These are phyloP conservation scores for Centaurea solstitialis DNA, from an alignment of 129 eudicot species.

Conservation along the genomic window DNA sequence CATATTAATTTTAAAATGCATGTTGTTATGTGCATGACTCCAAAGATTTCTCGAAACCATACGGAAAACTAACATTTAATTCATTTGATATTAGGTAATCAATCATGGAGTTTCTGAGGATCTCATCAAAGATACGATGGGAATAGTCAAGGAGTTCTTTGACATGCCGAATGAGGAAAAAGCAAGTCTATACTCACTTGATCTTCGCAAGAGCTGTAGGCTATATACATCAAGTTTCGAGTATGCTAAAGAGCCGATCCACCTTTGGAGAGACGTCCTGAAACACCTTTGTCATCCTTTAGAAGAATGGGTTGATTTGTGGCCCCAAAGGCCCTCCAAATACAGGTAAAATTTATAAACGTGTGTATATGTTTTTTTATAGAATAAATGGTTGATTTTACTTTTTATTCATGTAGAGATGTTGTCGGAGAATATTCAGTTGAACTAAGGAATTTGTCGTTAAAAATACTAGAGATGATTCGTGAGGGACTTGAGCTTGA, in stretches of 20 bases:
- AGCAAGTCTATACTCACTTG: constrained; percentile 13
- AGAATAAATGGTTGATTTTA: background rate
- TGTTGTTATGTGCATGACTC: background rate
- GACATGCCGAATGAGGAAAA: constrained; percentile 19
- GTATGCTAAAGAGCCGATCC: constrained; percentile 24
- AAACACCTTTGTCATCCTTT: constrained; percentile 22
- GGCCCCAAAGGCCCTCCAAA: constrained; percentile 27
- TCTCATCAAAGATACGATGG: constrained; percentile 21
- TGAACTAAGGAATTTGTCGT: constrained; percentile 39
- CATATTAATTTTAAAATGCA: background rate
- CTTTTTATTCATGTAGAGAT: constrained; percentile 25
- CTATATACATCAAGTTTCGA: constrained; percentile 12
- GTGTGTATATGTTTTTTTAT: background rate
- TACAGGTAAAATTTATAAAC: background rate
- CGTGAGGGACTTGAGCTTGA: constrained; percentile 56
- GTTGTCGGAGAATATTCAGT: constrained; percentile 31
- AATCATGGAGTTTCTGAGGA: constrained; percentile 31
- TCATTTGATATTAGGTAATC: constrained; percentile 19
- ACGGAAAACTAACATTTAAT: background rate
- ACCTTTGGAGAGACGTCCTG: constrained; percentile 30
- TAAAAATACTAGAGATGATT: constrained; percentile 44
- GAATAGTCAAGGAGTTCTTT: constrained; percentile 17
- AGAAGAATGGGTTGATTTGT: constrained; percentile 14
- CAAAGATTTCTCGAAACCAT: background rate
- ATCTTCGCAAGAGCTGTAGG: background rate